Percentiles rank a stretch among this genome's conserved stretches.
Evolutionary conservation across 2,329 filamentous ascomycete genomes (phyloP).

Genomic region (Cercospora janseana): DNA sequence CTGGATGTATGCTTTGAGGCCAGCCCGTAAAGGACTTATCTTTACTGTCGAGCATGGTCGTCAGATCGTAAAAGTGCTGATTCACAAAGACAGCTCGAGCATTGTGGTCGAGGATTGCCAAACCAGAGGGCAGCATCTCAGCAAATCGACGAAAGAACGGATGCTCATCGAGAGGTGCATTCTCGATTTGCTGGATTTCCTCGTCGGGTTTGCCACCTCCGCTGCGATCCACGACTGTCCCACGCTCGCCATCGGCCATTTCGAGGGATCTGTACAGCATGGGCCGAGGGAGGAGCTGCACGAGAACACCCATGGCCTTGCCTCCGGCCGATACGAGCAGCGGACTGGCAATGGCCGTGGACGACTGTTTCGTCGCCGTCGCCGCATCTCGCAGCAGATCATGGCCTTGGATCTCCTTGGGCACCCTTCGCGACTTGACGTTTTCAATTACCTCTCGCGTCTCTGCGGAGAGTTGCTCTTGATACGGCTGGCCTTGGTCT

Average conservation of each 20-base stretch:
- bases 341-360: conserved; percentile 30
- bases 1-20: conserved; percentile 47
- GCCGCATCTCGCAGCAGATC: conserved; percentile 21
- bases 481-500: conserved; percentile 36
- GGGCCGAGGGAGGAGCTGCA: conserved; percentile 26
- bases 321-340: conserved; percentile 14
- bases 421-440: conserved; percentile 32
- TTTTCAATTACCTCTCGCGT: conserved; percentile 38
- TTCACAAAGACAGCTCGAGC: conserved; percentile 50
- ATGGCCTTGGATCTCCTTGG: conserved; percentile 23
- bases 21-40: conserved; percentile 46
- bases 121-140: conserved; percentile 47
- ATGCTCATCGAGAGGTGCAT: conserved; percentile 39
- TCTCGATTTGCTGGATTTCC: conserved; percentile 16
- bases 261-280: conserved; percentile 19
- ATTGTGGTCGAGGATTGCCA: conserved; percentile 47
- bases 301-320: conserved; percentile 22
- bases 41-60: conserved; percentile 40
- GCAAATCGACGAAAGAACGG: conserved; percentile 47
- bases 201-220: background rate
- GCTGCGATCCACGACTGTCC: conserved; percentile 8
- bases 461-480: conserved; percentile 36
- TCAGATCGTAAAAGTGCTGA: conserved; percentile 48
- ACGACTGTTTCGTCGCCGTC: conserved; percentile 11
- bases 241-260: conserved; percentile 7